Evolutionary conservation across 169 alveolate species (phyloP), one percentile per base, ranked within the genome.

Genomic region (Plasmodium coatneyi): DNA sequence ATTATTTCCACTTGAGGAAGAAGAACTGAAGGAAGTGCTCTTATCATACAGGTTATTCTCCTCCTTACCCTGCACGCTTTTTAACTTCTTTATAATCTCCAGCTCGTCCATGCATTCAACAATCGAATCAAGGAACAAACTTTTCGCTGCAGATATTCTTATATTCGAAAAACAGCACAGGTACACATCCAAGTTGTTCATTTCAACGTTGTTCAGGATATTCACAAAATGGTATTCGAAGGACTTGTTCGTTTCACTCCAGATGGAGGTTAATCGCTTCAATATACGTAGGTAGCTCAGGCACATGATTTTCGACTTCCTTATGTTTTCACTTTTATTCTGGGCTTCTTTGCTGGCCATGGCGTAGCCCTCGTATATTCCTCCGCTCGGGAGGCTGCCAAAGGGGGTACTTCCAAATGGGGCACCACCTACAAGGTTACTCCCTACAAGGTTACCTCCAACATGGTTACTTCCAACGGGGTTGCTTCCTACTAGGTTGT

Each of bases 151-250:
- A 54, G 70, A 86, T 86, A 86, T 54, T 56, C 76, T 86, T 34
- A 86, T 74, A 5, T 86, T 86, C 0, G 93, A 86, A 86, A 86
- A 86, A 43, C 93, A 86, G 32, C 93, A 86, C 5, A 86, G 60
- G 54, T 86, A 86, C 9, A 70, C 22, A 74, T 86, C 93, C 30
- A 86, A 86, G 30, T 74, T 86, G 25, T 86, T 86, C 22, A 79
- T 12, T 1, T 86, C 82, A 22, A 86, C 86, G 43, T 76, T 86
- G 60, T 86, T 86, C 43, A 86, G 66, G 25, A 86, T 22, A 39
- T 76, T 86, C 7, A 86, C 80, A 86, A 74, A 86, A 86, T 86
- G 93, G 16, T 74, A 86, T 74, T 86, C 93, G 80, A 86, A 86
- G 22, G 93, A 19, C 66, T 78, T 86, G 66, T 86, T 76, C 5